Base-by-base conservation (phyloP, 495 filamentous ascomycete species). In the Immersiella caudata region DNA sequence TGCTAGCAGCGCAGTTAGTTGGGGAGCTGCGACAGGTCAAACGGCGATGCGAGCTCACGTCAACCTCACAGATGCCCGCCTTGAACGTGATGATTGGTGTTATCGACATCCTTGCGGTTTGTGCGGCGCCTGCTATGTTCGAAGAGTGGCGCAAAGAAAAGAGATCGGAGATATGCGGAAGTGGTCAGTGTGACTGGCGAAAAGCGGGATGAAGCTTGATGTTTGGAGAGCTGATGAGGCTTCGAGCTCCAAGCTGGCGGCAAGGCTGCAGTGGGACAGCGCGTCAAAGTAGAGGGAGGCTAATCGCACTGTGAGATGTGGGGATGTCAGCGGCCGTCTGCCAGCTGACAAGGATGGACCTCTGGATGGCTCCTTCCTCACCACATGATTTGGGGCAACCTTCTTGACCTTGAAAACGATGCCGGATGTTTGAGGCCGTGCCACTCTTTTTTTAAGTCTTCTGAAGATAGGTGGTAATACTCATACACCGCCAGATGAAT, bases 51-150 rank as follows among this genome's bases (percentile, higher is more conserved):
- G 58, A 60, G 85, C 90, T 71, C 80, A 98, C 94, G 80, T 93
- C 86, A 59, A 96, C 75, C 22, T 93, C 88, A 80, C 96, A 99
- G 78, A 86, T 87, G 76, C 96, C 96, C 70, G 94, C 96, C 85
- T 97, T 98, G 85, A 99, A 97, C 5, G 93, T 96, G 75, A 99
- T 93, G 73, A 97, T 85, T 29, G 93, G 94, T 68, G 80, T 78
- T 81, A 89, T 88, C 64, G 93, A 91, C 93, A 96, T 96, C 54
- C 35, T 82, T 68, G 66, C 27, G 4, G 51, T 55, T 33, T 63
- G 22, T 63, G 5, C 0, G n/a, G 1, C 7, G 56, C 11, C 25
- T 54, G 49, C 18, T 33, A 49, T 6, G 61, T 50, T 25, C 24
- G 61, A 6, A 62, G n/a, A 21, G 3, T 2, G 35, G 4, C 11